Conservation (phyloP, 2,329 filamentous ascomycete species). For the Trichoderma sp. region DNA sequence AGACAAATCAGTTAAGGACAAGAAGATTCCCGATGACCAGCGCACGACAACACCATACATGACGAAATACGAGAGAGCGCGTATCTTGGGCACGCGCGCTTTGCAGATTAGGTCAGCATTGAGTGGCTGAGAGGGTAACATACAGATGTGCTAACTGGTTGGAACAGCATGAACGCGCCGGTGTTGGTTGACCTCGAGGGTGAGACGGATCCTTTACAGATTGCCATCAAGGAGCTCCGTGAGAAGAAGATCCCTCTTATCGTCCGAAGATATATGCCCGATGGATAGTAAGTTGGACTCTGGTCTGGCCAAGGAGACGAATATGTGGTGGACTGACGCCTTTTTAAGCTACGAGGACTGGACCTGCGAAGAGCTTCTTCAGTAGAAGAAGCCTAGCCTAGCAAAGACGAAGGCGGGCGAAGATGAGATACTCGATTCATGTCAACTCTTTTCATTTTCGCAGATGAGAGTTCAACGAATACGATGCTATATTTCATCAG, state of each 20-base stretch:
- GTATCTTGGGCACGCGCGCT: constrained; percentile 88
- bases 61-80: constrained; percentile 97
- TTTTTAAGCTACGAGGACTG: constrained; percentile 92
- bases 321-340: constrained; percentile 17
- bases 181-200: constrained; percentile 95
- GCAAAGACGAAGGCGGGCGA: not conserved
- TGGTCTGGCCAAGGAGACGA: not conserved
- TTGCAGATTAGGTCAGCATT: constrained; percentile 86
- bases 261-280: constrained; percentile 89
- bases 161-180: constrained; percentile 85
- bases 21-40: constrained; percentile 86
- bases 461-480: not conserved
- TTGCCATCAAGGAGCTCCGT: constrained; percentile 93
- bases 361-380: constrained; percentile 93
- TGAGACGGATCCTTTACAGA: constrained; percentile 95
- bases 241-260: constrained; percentile 99
- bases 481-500: not conserved
- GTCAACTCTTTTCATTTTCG: not conserved
- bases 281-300: constrained; percentile 73
- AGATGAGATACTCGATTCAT: not conserved
- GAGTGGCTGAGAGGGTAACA: constrained; percentile 2
- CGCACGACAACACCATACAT: constrained; percentile 95
- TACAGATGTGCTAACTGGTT: constrained; percentile 21
- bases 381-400: constrained; percentile 37
- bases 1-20: constrained; percentile 64